Evolutionary conservation across 1,139 yeast genomes (phyloP).

Genomic region (Debaryomyces sp.): DNA sequence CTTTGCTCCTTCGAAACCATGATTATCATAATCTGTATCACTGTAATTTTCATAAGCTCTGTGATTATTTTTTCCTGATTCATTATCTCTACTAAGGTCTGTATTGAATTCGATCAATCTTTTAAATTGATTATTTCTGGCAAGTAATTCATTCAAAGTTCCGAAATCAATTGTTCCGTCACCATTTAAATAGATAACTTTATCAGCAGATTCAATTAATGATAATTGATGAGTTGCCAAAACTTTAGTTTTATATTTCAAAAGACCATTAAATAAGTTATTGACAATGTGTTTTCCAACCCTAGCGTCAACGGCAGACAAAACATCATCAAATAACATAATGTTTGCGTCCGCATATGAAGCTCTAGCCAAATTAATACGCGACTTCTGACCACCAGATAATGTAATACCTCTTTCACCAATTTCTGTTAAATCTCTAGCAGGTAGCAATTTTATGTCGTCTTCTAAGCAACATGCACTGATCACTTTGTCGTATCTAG

Average conservation of each 20-base stretch:
- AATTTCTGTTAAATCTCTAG: slow-evolving; percentile 42
- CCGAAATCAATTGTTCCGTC: slow-evolving; percentile 40
- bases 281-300: slow-evolving; percentile 43
- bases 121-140: slow-evolving; percentile 27
- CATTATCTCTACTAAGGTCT: slow-evolving; percentile 16
- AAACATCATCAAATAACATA: slow-evolving; percentile 43
- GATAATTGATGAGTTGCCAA: slow-evolving; percentile 45
- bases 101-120: slow-evolving; percentile 30
- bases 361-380: slow-evolving; percentile 48
- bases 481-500: slow-evolving; percentile 30
- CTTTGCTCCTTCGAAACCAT: slow-evolving; percentile 9
- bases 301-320: slow-evolving; percentile 44
- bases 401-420: slow-evolving; percentile 48
- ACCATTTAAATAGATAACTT: slow-evolving; percentile 34
- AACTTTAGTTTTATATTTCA: slow-evolving; percentile 32
- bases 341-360: slow-evolving; percentile 37
- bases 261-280: slow-evolving; percentile 34
- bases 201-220: slow-evolving; percentile 35
- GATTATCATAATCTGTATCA: slow-evolving; percentile 17
- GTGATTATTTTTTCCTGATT: background rate
- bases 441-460: slow-evolving; percentile 36
- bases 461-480: slow-evolving; percentile 45
- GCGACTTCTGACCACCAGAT: slow-evolving; percentile 48
- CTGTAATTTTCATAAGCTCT: slow-evolving; percentile 11
- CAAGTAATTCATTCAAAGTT: slow-evolving; percentile 28